These are phyloP conservation scores for Staphylotrichum longicolle DNA, from an alignment of 495 filamentous ascomycete genomes.

Conservation along the genomic window DNA sequence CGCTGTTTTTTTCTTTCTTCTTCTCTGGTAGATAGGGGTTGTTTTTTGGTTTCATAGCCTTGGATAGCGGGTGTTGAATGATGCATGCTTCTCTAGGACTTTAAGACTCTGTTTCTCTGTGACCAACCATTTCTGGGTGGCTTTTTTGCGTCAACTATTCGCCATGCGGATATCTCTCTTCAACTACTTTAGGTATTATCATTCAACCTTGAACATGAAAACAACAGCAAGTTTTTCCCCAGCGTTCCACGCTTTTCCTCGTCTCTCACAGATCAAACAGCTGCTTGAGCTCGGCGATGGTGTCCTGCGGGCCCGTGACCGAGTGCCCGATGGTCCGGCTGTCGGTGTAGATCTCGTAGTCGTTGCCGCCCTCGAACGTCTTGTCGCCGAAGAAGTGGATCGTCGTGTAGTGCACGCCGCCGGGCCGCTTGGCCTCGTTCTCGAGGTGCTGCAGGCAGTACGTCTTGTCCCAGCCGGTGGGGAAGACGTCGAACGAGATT, in stretches of 20 bases:
- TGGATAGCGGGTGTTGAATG: constrained; percentile 10
- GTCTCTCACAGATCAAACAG: constrained; percentile 59
- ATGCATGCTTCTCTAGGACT: background rate
- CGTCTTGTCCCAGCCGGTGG: constrained; percentile 97
- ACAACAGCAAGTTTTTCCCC: background rate
- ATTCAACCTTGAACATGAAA: no score
- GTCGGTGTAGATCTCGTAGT: constrained; percentile 89
- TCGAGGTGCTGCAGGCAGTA: constrained; percentile 89
- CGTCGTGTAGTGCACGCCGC: constrained; percentile 72
- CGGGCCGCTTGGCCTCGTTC: constrained; percentile 66
- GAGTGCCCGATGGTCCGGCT: constrained; percentile 76
- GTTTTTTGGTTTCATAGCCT: constrained; percentile 15
- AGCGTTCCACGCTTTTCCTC: background rate
- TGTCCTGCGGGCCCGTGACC: constrained; percentile 79
- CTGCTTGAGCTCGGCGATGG: constrained; percentile 69
- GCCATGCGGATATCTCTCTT: no score
- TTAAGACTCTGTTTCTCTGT: no score
- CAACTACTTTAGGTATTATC: no score
- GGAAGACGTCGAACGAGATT: constrained; percentile 98
- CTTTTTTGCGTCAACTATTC: background rate
- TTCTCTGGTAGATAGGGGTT: background rate
- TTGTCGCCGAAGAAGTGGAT: constrained; percentile 99
- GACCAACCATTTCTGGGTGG: background rate
- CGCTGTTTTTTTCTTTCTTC: background rate
- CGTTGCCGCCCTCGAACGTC: constrained; percentile 83